Percentiles rank a stretch among this genome's conserved stretches.
Evolutionary conservation across 2,329 filamentous ascomycete species (phyloP).

Genomic region (Clarireedia paspali): DNA sequence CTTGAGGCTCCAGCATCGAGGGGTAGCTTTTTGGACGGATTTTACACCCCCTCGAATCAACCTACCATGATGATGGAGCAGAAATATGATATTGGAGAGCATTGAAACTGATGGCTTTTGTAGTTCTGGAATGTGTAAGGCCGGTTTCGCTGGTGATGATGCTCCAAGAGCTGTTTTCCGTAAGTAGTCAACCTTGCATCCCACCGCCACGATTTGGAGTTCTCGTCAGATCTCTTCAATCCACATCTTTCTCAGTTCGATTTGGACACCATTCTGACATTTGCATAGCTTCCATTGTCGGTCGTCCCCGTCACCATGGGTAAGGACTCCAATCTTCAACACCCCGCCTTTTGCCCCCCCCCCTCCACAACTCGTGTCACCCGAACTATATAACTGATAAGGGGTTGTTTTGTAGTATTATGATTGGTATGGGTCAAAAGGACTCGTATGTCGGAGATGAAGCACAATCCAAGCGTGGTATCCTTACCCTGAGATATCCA

Average conservation of each 20-base stretch:
- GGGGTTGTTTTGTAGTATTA: slow-evolving; percentile 61
- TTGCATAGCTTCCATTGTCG: slow-evolving; percentile 87
- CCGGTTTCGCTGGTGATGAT: slow-evolving; percentile 99
- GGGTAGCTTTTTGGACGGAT: slow-evolving; percentile 16
- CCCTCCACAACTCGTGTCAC: slow-evolving; percentile 11
- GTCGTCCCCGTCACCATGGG: slow-evolving; percentile 99
- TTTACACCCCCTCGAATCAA: slow-evolving; percentile 5
- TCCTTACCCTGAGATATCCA: slow-evolving; percentile 97
- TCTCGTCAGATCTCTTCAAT: background rate
- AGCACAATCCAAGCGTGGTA: slow-evolving; percentile 99
- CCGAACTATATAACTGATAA: slow-evolving; percentile 24
- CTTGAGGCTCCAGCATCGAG: slow-evolving; percentile 12
- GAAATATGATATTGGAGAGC: slow-evolving; percentile 8
- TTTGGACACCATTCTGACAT: slow-evolving; percentile 16
- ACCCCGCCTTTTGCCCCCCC: slow-evolving; percentile 19
- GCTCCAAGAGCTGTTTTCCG: slow-evolving; percentile 99
- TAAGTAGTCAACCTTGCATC: slow-evolving; percentile 55
- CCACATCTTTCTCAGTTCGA: background rate
- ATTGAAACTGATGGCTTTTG: slow-evolving; percentile 22
- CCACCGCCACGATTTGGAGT: background rate
- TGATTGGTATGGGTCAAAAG: slow-evolving; percentile 99
- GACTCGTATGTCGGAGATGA: slow-evolving; percentile 99
- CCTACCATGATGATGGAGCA: slow-evolving; percentile 7
- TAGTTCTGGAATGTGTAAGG: slow-evolving; percentile 99
- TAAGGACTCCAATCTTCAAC: slow-evolving; percentile 42